Percentiles rank a stretch among this genome's conserved stretches.
phyloP scores from a whole-genome alignment of 805 yeast genomes.

The Huiozyma naganishii region DNA sequence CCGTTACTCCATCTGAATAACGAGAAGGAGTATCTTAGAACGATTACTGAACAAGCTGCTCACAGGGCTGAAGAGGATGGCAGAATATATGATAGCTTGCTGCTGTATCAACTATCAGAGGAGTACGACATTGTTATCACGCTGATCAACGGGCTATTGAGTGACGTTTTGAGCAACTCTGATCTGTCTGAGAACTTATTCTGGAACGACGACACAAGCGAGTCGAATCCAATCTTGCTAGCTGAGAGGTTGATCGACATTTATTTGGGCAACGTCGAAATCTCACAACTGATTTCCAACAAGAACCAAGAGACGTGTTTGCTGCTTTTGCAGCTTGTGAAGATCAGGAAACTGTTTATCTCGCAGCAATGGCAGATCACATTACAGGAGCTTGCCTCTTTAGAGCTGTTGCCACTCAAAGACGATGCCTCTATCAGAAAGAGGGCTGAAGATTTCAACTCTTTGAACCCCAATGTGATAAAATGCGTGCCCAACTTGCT shows the following conservation, averaged over 20 bases:
- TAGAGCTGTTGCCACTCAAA: slow-evolving; percentile 58
- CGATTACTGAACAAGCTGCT: slow-evolving; percentile 79
- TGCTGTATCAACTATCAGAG: slow-evolving; percentile 78
- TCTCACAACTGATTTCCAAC: slow-evolving; percentile 43
- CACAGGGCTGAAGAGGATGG: slow-evolving; percentile 86
- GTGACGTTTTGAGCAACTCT: slow-evolving; percentile 63
- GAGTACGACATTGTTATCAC: slow-evolving; percentile 73
- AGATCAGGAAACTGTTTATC: slow-evolving; percentile 52
- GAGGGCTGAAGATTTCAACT: slow-evolving; percentile 56
- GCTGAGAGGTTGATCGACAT: slow-evolving; percentile 27
- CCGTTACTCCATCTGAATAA: slow-evolving; percentile 47
- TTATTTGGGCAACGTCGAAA: slow-evolving; percentile 45
- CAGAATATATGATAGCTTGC: slow-evolving; percentile 70
- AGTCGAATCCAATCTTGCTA: slow-evolving; percentile 31
- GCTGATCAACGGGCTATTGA: slow-evolving; percentile 62
- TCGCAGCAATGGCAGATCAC: slow-evolving; percentile 48
- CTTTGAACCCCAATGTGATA: slow-evolving; percentile 58
- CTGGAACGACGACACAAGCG: slow-evolving; percentile 30
- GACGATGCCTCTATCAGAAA: slow-evolving; percentile 50
- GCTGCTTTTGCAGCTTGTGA: slow-evolving; percentile 52
- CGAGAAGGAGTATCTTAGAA: slow-evolving; percentile 49
- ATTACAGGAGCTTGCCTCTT: slow-evolving; percentile 41
- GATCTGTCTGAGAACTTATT: slow-evolving; percentile 52
- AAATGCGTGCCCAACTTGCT: slow-evolving; percentile 73
- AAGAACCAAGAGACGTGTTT: slow-evolving; percentile 56